These are phyloP conservation scores for Penicillium bialowiezense DNA, from an alignment of 495 filamentous ascomycete genomes.

Conservation along the genomic window DNA sequence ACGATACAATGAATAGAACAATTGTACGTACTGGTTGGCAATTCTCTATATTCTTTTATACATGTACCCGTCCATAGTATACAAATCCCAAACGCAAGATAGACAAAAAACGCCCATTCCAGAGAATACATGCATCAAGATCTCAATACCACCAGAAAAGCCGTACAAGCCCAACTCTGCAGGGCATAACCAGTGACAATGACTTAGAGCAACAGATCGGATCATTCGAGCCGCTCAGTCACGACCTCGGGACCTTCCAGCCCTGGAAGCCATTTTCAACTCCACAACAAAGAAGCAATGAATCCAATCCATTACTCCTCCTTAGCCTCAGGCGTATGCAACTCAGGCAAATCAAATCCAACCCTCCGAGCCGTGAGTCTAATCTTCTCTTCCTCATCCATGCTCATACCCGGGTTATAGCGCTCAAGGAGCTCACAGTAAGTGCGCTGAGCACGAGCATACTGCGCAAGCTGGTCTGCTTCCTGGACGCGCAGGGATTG, in stretches of 20 bases:
- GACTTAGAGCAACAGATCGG: too few species aligned
- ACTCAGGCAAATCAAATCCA: conserved; percentile 76
- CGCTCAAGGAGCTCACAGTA: conserved; percentile 79
- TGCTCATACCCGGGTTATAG: conserved; percentile 86
- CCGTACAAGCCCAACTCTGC: not conserved
- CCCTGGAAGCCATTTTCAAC: too few species aligned
- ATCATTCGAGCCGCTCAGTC: too few species aligned
- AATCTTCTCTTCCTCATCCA: conserved; percentile 83
- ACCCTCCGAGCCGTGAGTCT: conserved; percentile 81
- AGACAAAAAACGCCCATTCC: conserved; percentile 9
- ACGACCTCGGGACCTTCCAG: too few species aligned
- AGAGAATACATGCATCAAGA: conserved; percentile 4
- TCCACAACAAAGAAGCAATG: not conserved
- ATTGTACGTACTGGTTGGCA: not conserved
- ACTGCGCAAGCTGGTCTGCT: conserved; percentile 74
- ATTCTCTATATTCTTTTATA: conserved; percentile 7
- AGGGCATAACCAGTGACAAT: too few species aligned
- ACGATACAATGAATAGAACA: not conserved
- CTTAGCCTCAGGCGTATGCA: conserved; percentile 23
- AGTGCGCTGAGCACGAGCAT: conserved; percentile 75
- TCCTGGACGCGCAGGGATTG: conserved; percentile 44
- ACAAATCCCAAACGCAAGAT: conserved; percentile 3
- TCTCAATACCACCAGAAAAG: not conserved
- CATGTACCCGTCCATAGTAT: conserved; percentile 7
- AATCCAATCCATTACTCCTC: conserved; percentile 8